phyloP scores from a whole-genome alignment of 2,329 filamentous ascomycete genomes.

The Colletotrichum brevisporum region DNA sequence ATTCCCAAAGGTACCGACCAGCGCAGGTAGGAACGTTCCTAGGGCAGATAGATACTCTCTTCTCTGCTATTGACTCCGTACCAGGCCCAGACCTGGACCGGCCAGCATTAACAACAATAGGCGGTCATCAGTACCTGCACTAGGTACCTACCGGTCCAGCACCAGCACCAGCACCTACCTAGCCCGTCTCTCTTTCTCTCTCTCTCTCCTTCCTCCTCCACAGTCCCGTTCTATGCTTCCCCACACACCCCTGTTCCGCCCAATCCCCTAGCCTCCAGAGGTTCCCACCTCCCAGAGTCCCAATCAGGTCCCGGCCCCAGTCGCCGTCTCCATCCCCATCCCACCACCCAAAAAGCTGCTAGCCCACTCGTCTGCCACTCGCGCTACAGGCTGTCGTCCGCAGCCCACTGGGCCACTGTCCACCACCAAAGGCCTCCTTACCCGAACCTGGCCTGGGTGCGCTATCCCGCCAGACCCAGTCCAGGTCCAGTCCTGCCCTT shows the following conservation, averaged over 20 bases:
- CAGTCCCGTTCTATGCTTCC: slow-evolving; percentile 16
- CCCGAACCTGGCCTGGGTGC: slow-evolving; percentile 2
- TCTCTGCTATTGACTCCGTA: not conserved
- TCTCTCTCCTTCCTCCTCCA: slow-evolving; percentile 30
- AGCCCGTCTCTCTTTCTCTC: slow-evolving; percentile 16
- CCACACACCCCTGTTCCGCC: slow-evolving; percentile 15
- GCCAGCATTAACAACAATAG: no score
- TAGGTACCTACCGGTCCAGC: not conserved
- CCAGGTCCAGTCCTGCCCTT: slow-evolving; percentile 3
- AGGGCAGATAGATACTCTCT: not conserved
- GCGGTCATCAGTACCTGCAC: not conserved
- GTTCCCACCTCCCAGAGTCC: slow-evolving; percentile 21
- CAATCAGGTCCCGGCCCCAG: slow-evolving; percentile 28
- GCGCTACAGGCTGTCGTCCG: slow-evolving; percentile 10
- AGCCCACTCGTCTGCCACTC: slow-evolving; percentile 17
- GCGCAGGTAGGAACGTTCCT: no score
- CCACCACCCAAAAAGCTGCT: slow-evolving; percentile 5
- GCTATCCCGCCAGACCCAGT: not conserved
- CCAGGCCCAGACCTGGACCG: slow-evolving; percentile 7
- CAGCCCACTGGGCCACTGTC: slow-evolving; percentile 1
- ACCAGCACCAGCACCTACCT: not conserved
- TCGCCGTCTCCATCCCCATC: slow-evolving; percentile 17
- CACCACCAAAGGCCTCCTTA: not conserved
- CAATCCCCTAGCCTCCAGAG: slow-evolving; percentile 13
- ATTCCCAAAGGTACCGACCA: no score